phyloP scores from a whole-genome alignment of 2,329 filamentous ascomycete genomes.

The Ascochyta pisi region DNA sequence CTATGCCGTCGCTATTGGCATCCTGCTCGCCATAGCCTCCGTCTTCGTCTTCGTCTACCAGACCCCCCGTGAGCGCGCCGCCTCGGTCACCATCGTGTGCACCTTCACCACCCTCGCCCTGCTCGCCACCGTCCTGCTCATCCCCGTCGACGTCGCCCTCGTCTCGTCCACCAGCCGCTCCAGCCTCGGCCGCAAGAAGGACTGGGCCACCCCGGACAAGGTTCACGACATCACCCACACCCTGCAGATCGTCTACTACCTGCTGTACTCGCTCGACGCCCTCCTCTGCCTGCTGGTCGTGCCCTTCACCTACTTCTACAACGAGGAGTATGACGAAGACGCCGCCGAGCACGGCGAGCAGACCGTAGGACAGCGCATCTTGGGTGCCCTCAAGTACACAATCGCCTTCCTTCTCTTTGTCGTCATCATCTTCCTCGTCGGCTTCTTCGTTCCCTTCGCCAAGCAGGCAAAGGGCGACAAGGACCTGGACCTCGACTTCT shows the following conservation, averaged over 20 bases:
- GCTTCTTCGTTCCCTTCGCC: slow-evolving; percentile 89
- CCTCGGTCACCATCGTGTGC: slow-evolving; percentile 80
- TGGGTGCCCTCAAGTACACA: slow-evolving; percentile 91
- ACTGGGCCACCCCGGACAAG: slow-evolving; percentile 87
- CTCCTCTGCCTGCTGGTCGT: slow-evolving; percentile 87
- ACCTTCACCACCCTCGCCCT: slow-evolving; percentile 87
- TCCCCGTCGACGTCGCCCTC: slow-evolving; percentile 94
- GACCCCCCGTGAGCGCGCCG: slow-evolving; percentile 82
- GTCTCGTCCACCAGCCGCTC: slow-evolving; percentile 85
- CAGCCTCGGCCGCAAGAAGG: slow-evolving; percentile 81
- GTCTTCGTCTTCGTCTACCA: slow-evolving; percentile 94
- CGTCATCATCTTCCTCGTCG: slow-evolving; percentile 83
- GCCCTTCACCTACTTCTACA: slow-evolving; percentile 97
- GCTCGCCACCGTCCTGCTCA: slow-evolving; percentile 87
- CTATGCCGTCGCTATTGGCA: slow-evolving; percentile 80
- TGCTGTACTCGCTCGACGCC: slow-evolving; percentile 89
- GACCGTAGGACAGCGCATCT: slow-evolving; percentile 73
- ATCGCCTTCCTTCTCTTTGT: slow-evolving; percentile 81
- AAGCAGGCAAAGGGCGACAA: slow-evolving; percentile 66
- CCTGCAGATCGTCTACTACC: slow-evolving; percentile 89
- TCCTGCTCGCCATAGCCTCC: slow-evolving; percentile 78
- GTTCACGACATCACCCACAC: slow-evolving; percentile 80
- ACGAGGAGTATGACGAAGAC: slow-evolving; percentile 95
- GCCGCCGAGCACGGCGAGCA: slow-evolving; percentile 81
- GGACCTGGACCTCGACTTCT: slow-evolving; percentile 86